These are phyloP conservation scores for Psidium guajava DNA, from an alignment of 345 rosid genomes.

Conservation along the genomic window DNA sequence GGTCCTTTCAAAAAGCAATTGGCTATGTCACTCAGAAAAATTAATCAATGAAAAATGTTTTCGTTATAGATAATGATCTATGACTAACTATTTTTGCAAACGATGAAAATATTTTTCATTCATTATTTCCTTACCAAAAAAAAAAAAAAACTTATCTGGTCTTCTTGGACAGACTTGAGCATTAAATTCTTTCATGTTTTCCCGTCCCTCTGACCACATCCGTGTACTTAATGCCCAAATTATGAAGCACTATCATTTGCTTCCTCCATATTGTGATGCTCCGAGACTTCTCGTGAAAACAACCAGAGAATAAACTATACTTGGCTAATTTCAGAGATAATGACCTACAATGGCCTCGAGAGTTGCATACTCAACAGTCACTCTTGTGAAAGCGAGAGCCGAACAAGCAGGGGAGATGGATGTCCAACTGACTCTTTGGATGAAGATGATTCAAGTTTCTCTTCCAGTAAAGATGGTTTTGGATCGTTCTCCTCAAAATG, in stretches of 20 bases:
- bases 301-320: not conserved
- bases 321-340: slow-evolving; percentile 37
- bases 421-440: slow-evolving; percentile 67
- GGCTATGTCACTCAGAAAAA: no score
- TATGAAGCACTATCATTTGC: not conserved
- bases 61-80: no score
- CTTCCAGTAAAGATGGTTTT: slow-evolving; percentile 85
- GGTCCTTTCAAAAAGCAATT: no score
- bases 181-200: not conserved
- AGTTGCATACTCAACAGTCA: slow-evolving; percentile 73
- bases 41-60: no score
- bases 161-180: no score
- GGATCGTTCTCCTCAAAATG: slow-evolving; percentile 88
- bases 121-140: no score
- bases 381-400: slow-evolving; percentile 70
- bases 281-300: not conserved
- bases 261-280: not conserved
- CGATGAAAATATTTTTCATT: no score
- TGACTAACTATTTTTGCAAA: no score
- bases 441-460: slow-evolving; percentile 77
- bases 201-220: not conserved
- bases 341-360: slow-evolving; percentile 82
- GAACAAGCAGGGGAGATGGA: slow-evolving; percentile 77
- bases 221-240: not conserved
- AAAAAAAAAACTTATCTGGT: no score